Evolutionary conservation across 2,329 filamentous ascomycete species (phyloP).

Genomic region (Fusarium avenaceum): DNA sequence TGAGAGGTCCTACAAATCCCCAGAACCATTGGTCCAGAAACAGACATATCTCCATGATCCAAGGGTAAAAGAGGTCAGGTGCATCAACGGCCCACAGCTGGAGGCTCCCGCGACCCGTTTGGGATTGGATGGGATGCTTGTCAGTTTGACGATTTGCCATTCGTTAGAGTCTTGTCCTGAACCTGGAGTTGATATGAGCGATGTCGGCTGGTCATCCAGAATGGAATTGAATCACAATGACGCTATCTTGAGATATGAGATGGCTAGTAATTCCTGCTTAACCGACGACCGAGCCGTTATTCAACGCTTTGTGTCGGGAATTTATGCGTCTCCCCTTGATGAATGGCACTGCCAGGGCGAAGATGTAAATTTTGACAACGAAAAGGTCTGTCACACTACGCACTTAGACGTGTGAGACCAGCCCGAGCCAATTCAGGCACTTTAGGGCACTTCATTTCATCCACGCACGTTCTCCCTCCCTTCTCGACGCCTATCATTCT

Average conservation of each 20-base stretch:
- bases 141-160: slow-evolving; percentile 36
- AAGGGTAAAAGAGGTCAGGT: slow-evolving; percentile 46
- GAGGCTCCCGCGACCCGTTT: slow-evolving; percentile 46
- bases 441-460: slow-evolving; percentile 24
- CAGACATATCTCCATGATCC: slow-evolving; percentile 46
- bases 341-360: slow-evolving; percentile 8
- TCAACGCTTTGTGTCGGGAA: slow-evolving; percentile 25
- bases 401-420: slow-evolving; percentile 42
- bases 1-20: slow-evolving; percentile 32
- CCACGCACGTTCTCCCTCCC: slow-evolving; percentile 47
- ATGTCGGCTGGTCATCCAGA: slow-evolving; percentile 33
- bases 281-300: slow-evolving; percentile 5
- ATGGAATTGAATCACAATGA: slow-evolving; percentile 46
- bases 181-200: slow-evolving; percentile 27
- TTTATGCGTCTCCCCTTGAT: slow-evolving; percentile 7
- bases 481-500: slow-evolving; percentile 34
- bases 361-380: slow-evolving; percentile 23
- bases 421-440: slow-evolving; percentile 15
- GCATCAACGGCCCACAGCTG: slow-evolving; percentile 45
- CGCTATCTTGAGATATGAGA: slow-evolving; percentile 8
- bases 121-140: slow-evolving; percentile 33
- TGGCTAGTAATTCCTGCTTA: slow-evolving; percentile 6
- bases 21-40: slow-evolving; percentile 39
- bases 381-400: slow-evolving; percentile 33
- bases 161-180: slow-evolving; percentile 23